A percentile compares a stretch with the other conserved stretches of the same genome.
phyloP scores from a whole-genome alignment of 257 asterid species.

The Solanum medicagineum region DNA sequence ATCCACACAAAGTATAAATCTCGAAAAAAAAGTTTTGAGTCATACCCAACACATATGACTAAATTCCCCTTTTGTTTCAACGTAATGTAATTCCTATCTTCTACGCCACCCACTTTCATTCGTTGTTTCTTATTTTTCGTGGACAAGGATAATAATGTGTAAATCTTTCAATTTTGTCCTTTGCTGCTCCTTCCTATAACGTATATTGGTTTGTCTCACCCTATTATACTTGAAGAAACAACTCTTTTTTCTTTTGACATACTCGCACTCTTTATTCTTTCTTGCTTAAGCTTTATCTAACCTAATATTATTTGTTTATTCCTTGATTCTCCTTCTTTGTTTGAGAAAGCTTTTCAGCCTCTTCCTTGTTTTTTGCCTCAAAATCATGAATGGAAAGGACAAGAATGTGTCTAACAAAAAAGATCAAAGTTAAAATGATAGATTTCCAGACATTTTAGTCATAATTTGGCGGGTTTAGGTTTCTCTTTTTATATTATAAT shows the following conservation, averaged over 20 bases:
- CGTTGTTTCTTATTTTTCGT: background rate
- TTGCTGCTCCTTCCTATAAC: background rate
- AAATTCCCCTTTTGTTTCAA: background rate
- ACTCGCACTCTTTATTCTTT: background rate
- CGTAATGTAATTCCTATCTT: background rate
- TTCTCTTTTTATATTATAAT: background rate
- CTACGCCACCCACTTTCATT: background rate
- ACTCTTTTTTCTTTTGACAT: background rate
- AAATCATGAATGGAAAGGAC: background rate
- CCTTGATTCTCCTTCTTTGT: background rate
- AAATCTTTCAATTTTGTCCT: background rate
- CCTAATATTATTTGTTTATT: background rate
- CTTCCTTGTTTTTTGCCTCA: background rate
- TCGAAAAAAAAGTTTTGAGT: slow-evolving; percentile 1
- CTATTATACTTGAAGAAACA: background rate
- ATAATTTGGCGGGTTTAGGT: background rate
- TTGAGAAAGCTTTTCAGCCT: background rate
- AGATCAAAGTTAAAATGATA: background rate
- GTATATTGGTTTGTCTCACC: slow-evolving; percentile 1
- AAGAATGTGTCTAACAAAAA: background rate
- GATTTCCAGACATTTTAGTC: background rate
- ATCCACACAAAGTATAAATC: background rate
- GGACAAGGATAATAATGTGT: background rate
- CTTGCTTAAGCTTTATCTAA: background rate
- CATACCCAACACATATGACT: slow-evolving; percentile 8